A percentile compares a stretch with the other conserved stretches of the same genome.
Evolutionary conservation across 83 land plant species (phyloP).

Genomic region (Picea mariana): DNA sequence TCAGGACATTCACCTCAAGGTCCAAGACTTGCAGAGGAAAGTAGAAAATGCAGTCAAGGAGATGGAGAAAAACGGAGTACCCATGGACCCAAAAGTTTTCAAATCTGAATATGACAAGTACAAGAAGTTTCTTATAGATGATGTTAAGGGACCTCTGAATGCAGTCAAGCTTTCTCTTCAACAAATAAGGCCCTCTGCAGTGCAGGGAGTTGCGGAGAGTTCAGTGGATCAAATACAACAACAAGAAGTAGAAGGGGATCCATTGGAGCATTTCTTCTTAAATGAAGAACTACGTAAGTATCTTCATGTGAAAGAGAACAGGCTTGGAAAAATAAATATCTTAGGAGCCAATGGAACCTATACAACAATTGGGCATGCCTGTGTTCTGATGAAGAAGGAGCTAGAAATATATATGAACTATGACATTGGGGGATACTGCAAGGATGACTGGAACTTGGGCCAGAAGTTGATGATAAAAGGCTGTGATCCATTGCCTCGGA

Average conservation of each 20-base stretch:
- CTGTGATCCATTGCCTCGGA: conserved; percentile 86
- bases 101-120: conserved; percentile 21
- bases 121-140: conserved; percentile 49
- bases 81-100: conserved; percentile 19
- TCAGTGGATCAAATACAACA: neutral
- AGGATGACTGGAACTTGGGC: conserved; percentile 81
- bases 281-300: conserved; percentile 75
- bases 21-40: conserved; percentile 49
- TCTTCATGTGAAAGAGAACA: conserved; percentile 56
- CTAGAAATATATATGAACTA: conserved; percentile 92
- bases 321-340: conserved; percentile 56
- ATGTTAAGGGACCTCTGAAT: conserved; percentile 59
- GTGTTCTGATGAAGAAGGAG: conserved; percentile 72
- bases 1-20: conserved; percentile 38
- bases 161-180: conserved; percentile 50
- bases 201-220: conserved; percentile 4
- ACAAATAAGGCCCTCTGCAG: conserved; percentile 44
- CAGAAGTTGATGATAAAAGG: conserved; percentile 84
- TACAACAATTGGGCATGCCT: conserved; percentile 83
- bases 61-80: conserved; percentile 34
- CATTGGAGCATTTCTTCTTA: conserved; percentile 54
- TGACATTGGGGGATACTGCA: conserved; percentile 81
- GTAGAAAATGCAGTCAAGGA: conserved; percentile 43
- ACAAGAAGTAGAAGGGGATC: conserved; percentile 35
- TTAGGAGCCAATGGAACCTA: conserved; percentile 63